Evolutionary conservation across 2,329 filamentous ascomycete genomes (phyloP), one percentile per base, ranked within the genome.

Genomic region (Monosporascus sp.): DNA sequence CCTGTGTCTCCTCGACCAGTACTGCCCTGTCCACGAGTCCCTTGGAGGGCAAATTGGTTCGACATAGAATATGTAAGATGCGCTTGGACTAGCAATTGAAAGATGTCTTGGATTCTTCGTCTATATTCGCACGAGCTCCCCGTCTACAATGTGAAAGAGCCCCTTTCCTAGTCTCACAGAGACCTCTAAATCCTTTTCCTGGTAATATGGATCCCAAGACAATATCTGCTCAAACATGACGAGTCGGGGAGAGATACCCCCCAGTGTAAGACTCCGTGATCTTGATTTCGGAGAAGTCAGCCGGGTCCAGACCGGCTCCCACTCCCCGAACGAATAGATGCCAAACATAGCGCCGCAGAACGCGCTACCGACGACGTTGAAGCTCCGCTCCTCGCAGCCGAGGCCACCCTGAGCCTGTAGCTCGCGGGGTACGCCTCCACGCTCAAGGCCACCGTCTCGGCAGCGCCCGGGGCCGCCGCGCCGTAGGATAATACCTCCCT

Each of bases 341-440:
- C 66, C 67, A 45, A 62, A 67, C 67, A 69, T 68, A 22, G 59
- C 57, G 17, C 66, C 67, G 18, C 62, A 61, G 27, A 69, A 69
- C 3, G 65, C 60, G 18, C 64, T 63, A 2, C 67, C 67, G 3
- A 68, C 59, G 15, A 65, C 51, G 2, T 46, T 27, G 3, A 54
- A 45, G 1, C 22, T 52, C 3, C 54, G 48, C 14, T n/a, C 17
- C 11, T 44, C 27, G 3, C 46, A 50, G 7, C 52, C 53, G 6
- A 47, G 18, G 37, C 44, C 18, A 64, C 46, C 37, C 31, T 55
- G 37, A 67, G 44, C 15, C 43, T 57, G 41, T 67, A 67, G 8
- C 27, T 47, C 18, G 57, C 58, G 7, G 56, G 54, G 4, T n/a
- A 39, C 5, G 60, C 51, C 3, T 57, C 52, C n/a, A 65, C 59